These are phyloP conservation scores for Spergularia bocconei DNA, from an alignment of 148 eudicot genomes.

Conservation along the genomic window DNA sequence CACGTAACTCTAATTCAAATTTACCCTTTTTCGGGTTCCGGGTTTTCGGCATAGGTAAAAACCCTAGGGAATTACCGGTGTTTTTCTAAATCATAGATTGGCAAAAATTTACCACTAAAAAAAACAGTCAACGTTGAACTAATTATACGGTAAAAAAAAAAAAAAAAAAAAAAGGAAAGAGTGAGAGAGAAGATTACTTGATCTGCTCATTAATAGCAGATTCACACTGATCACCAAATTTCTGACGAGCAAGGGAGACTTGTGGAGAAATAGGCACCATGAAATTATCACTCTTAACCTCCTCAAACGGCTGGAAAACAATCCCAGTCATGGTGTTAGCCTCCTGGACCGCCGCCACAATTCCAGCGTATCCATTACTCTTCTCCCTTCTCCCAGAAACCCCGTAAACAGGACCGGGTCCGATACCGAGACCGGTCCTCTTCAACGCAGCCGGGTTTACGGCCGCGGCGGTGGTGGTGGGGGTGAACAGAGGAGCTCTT, in stretches of 20 bases:
- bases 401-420: neutral
- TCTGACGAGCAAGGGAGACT: slow-evolving; percentile 66
- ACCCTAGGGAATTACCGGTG: no score
- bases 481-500: slow-evolving; percentile 18
- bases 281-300: slow-evolving; percentile 58
- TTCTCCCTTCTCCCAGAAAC: slow-evolving; percentile 19
- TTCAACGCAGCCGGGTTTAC: neutral
- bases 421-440: neutral
- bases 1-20: no score
- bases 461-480: neutral
- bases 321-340: slow-evolving; percentile 45
- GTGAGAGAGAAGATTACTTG: slow-evolving; percentile 41
- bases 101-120: no score
- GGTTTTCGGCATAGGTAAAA: no score
- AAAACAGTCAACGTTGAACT: neutral
- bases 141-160: neutral
- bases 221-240: slow-evolving; percentile 51
- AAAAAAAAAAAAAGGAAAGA: neutral
- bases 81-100: no score
- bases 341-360: slow-evolving; percentile 22
- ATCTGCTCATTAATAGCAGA: slow-evolving; percentile 84
- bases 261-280: slow-evolving; percentile 48
- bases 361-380: slow-evolving; percentile 9
- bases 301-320: slow-evolving; percentile 77
- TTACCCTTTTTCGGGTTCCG: no score